Evolutionary conservation across 2,329 filamentous ascomycete species (phyloP), one percentile per base, ranked within the genome.

Genomic region (Monosporascus sp.): DNA sequence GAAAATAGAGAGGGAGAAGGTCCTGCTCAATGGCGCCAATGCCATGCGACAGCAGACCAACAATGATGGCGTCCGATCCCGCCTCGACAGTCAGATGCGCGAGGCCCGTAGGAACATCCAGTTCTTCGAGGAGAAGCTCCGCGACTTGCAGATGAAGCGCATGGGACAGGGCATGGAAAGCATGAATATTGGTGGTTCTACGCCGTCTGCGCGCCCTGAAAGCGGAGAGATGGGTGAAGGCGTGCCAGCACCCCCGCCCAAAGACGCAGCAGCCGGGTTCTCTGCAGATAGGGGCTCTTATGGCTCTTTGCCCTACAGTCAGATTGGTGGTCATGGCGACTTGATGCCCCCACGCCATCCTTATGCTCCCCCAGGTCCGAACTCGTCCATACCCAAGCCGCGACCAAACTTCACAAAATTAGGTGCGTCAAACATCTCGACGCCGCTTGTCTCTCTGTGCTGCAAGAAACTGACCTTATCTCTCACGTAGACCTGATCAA

Each of bases 1-100:
- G 78, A 97, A 99, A 87, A 97, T 99, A 74, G 91, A 97, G 80
- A 87, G 93, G 71, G 94, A 99, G 76, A 93, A 92, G 80, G 89
- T 88, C 66, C 86, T 97, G 68, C 94, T 99, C 79, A 89, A 89
- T 73, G 93, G 91, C 66, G 93, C 93, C 63, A 94, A 90, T 75
- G 85, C 89, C 65, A 96, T 99, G 92, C 88, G 91, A 74, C 88
- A 92, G 75, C 92, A 94, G 72, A 97, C 93, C 64, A 90, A 91
- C 77, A 99, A 99, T 73, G 88, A 92, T 63, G 83, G 86, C 57
- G 93, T 97, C 60, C 88, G 91, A 68, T 92, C 92, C 64, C 85
- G 91, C 67, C 85, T 96, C 71, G 93, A 97, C 69, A 88, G 87
- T 59, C 91, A 97, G 75, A 95, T 99, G 74, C 89, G 92, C 69